Evolutionary conservation across 2,329 filamentous ascomycete species (phyloP).

Genomic region (Fusarium sulawesiense): DNA sequence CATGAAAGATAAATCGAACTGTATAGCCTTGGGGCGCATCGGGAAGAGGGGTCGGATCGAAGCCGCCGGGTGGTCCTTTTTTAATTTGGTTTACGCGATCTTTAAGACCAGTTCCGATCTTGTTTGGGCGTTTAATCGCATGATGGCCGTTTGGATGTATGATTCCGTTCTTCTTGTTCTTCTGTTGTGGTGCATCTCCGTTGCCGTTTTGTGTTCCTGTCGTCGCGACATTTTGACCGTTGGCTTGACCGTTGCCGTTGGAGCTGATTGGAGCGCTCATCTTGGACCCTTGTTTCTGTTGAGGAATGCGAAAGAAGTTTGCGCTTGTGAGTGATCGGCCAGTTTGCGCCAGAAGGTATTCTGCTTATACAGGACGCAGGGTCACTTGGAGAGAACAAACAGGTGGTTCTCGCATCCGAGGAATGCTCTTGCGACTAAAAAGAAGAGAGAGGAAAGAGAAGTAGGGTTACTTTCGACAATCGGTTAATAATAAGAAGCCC

Average conservation of each 20-base stretch:
- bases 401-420: constrained; percentile 1
- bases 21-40: constrained; percentile 82
- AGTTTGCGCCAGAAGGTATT: constrained; percentile 21
- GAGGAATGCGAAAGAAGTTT: constrained; percentile 5
- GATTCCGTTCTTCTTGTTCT: constrained; percentile 11
- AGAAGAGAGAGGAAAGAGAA: constrained; percentile 10
- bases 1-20: constrained; percentile 84
- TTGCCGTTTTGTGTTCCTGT: constrained; percentile 5
- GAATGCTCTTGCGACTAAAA: constrained; percentile 1
- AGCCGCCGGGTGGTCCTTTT: constrained; percentile 75
- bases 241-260: constrained; percentile 17
- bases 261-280: constrained; percentile 35
- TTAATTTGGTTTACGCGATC: constrained; percentile 43
- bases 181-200: constrained; percentile 10
- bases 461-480: constrained; percentile 6
- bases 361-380: not conserved
- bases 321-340: not conserved
- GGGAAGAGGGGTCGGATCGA: constrained; percentile 82
- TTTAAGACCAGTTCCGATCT: constrained; percentile 40
- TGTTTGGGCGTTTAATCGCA: constrained; percentile 13
- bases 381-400: constrained; percentile 2
- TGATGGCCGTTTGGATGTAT: constrained; percentile 26
- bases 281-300: constrained; percentile 10
- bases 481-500: constrained; percentile 5
- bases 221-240: constrained; percentile 22